phyloP scores from a whole-genome alignment of 1,284 basidiomycete genomes.

The Cryptococcus hybrid region DNA sequence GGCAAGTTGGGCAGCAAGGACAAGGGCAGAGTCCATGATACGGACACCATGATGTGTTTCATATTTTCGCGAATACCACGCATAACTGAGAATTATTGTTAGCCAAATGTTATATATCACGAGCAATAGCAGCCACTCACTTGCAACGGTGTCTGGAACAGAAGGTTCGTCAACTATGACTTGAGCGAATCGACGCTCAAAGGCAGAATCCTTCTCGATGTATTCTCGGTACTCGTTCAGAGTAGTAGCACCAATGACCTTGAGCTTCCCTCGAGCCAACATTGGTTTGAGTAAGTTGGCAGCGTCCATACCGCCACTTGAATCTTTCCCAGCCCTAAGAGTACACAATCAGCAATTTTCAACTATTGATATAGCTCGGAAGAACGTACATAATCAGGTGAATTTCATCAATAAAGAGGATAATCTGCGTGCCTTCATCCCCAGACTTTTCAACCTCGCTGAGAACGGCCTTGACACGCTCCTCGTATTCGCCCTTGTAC shows the following conservation, averaged over 20 bases:
- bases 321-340: slow-evolving; percentile 32
- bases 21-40: slow-evolving; percentile 86
- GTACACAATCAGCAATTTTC: neutral
- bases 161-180: slow-evolving; percentile 90
- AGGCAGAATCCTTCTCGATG: slow-evolving; percentile 91
- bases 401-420: slow-evolving; percentile 94
- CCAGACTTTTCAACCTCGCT: slow-evolving; percentile 87
- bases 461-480: slow-evolving; percentile 89
- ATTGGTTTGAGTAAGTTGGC: slow-evolving; percentile 89
- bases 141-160: slow-evolving; percentile 88
- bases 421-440: slow-evolving; percentile 77
- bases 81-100: slow-evolving; percentile 47
- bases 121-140: slow-evolving; percentile 10
- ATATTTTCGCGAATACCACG: slow-evolving; percentile 80
- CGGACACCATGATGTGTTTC: slow-evolving; percentile 79
- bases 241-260: slow-evolving; percentile 91
- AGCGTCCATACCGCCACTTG: slow-evolving; percentile 52
- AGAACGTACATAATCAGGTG: slow-evolving; percentile 82
- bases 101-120: neutral
- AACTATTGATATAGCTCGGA: neutral
- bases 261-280: slow-evolving; percentile 84
- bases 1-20: slow-evolving; percentile 86
- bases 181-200: slow-evolving; percentile 93
- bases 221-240: slow-evolving; percentile 91
- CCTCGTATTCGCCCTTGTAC: slow-evolving; percentile 97